These are phyloP conservation scores for Orobanche coerulescens DNA, from an alignment of 257 asterid genomes.

Conservation along the genomic window DNA sequence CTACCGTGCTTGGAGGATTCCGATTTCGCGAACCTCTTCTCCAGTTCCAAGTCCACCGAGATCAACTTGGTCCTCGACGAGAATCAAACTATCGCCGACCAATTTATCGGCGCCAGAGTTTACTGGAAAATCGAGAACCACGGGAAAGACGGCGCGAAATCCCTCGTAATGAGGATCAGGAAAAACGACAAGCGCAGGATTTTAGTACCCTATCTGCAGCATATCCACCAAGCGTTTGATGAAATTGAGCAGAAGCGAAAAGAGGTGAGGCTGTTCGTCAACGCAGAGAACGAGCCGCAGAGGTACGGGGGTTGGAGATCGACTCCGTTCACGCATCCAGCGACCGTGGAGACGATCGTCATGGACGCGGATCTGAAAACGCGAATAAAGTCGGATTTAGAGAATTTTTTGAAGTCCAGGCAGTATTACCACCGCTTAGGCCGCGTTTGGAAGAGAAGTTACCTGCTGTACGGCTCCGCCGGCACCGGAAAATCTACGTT, in stretches of 20 bases:
- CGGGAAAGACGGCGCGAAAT: slow-evolving; percentile 24
- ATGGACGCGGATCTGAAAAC: slow-evolving; percentile 85
- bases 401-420: slow-evolving; percentile 55
- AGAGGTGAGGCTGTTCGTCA: slow-evolving; percentile 56
- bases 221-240: slow-evolving; percentile 52
- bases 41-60: slow-evolving; percentile 56
- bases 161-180: slow-evolving; percentile 54
- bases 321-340: slow-evolving; percentile 68
- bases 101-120: slow-evolving; percentile 66
- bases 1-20: slow-evolving; percentile 67
- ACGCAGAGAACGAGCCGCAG: slow-evolving; percentile 42
- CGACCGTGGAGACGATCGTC: slow-evolving; percentile 71
- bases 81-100: slow-evolving; percentile 46
- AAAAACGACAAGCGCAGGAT: slow-evolving; percentile 65
- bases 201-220: slow-evolving; percentile 62
- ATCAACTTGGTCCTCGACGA: slow-evolving; percentile 59
- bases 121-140: slow-evolving; percentile 48
- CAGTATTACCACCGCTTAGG: slow-evolving; percentile 81
- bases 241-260: slow-evolving; percentile 66
- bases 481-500: slow-evolving; percentile 91
- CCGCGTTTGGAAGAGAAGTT: slow-evolving; percentile 90
- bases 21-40: slow-evolving; percentile 71
- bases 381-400: slow-evolving; percentile 67
- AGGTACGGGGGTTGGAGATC: slow-evolving; percentile 72
- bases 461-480: slow-evolving; percentile 63